Percentiles rank a stretch among this genome's conserved stretches.
phyloP scores from a whole-genome alignment of 2,329 filamentous ascomycete genomes.

The Cryphonectria naterciae region DNA sequence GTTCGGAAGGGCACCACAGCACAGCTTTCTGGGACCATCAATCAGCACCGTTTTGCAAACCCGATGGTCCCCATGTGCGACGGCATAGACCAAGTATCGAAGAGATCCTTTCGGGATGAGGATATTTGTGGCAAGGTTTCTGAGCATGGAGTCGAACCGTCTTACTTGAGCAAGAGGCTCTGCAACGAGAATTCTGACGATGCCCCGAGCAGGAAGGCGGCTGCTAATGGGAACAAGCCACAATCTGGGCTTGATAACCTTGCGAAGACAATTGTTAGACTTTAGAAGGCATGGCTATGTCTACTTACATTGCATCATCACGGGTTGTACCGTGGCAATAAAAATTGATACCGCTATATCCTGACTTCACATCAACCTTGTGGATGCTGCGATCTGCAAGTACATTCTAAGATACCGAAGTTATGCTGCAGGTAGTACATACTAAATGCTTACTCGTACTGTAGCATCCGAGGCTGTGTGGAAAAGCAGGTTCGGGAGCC shows the following conservation, averaged over 20 bases:
- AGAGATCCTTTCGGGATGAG: constrained; percentile 1
- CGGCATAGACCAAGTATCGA: not conserved
- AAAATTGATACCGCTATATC: not conserved
- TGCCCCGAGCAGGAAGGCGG: not conserved
- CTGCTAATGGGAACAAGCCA: not conserved
- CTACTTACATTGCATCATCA: constrained; percentile 13
- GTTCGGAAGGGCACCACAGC: not conserved
- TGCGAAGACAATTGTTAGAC: not conserved
- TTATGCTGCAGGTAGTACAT: not conserved
- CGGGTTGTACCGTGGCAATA: constrained; percentile 2
- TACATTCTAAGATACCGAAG: not conserved
- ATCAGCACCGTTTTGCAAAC: not conserved
- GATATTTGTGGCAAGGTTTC: not conserved
- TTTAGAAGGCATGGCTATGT: constrained; percentile 13
- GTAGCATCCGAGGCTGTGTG: not conserved
- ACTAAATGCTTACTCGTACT: too few species aligned
- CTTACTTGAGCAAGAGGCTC: not conserved
- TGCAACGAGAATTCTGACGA: not conserved
- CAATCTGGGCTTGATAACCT: not conserved
- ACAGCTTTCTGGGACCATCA: not conserved
- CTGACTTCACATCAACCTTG: not conserved
- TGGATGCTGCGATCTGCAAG: not conserved
- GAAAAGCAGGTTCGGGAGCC: too few species aligned
- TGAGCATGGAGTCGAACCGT: not conserved
- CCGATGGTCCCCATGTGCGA: not conserved